Conservation (phyloP, 768 basidiomycete genomes). For the Pholiota molesta region DNA sequence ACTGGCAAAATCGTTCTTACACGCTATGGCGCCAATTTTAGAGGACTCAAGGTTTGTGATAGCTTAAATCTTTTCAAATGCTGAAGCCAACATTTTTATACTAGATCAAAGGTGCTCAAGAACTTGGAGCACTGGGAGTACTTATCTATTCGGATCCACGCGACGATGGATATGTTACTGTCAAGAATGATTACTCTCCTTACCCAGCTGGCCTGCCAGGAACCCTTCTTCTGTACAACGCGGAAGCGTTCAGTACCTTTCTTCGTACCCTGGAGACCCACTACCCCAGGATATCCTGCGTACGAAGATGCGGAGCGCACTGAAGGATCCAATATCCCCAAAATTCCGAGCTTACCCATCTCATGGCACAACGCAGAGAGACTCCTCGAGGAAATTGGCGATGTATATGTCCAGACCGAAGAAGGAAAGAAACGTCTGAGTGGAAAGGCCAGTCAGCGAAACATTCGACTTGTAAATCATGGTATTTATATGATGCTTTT, state of each 20-base stretch:
- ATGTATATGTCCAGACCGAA: conserved; percentile 30
- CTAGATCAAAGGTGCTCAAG: conserved; percentile 82
- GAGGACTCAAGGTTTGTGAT: conserved; percentile 80
- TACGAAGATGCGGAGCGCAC: conserved; percentile 78
- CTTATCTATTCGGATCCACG: conserved; percentile 87
- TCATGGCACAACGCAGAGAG: conserved; percentile 83
- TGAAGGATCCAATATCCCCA: conserved; percentile 63
- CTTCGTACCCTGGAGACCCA: conserved; percentile 76
- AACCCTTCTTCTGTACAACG: conserved; percentile 85
- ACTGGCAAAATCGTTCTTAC: conserved; percentile 78
- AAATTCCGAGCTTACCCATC: conserved; percentile 87
- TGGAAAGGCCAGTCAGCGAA: conserved; percentile 51
- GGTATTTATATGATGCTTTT: conserved; percentile 34
- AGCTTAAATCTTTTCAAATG: conserved; percentile 1
- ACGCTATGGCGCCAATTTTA: conserved; percentile 77
- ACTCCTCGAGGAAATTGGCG: conserved; percentile 60
- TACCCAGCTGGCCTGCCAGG: conserved; percentile 87
- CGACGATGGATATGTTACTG: conserved; percentile 81
- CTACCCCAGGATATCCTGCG: conserved; percentile 86
- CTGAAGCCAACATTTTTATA: conserved; percentile 10
- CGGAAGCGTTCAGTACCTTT: conserved; percentile 78
- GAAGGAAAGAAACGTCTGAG: conserved; percentile 40
- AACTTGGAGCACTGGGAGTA: conserved; percentile 76
- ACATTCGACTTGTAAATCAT: conserved; percentile 56
- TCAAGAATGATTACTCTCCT: conserved; percentile 72